Evolutionary conservation across 2,329 filamentous ascomycete genomes (phyloP).

Genomic region (Ophiocordyceps camponoti-rufipedis): DNA sequence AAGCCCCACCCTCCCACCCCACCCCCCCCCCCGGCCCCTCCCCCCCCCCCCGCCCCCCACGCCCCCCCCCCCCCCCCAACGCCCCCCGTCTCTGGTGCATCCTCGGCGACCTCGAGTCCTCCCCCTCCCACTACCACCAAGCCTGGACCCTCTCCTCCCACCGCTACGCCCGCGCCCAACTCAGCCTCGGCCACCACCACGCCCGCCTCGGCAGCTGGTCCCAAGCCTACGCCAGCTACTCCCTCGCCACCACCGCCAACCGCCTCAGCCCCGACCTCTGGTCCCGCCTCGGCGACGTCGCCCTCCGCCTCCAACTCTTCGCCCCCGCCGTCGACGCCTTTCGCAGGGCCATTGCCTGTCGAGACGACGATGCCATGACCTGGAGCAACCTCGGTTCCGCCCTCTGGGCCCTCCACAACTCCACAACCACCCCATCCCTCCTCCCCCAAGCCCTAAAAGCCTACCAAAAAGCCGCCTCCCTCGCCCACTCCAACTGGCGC

Average conservation of each 20-base stretch:
- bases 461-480: slow-evolving; percentile 68
- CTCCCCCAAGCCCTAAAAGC: slow-evolving; percentile 63
- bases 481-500: slow-evolving; percentile 73
- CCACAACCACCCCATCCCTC: slow-evolving; percentile 23
- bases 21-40: too few species aligned
- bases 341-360: slow-evolving; percentile 54
- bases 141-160: slow-evolving; percentile 74
- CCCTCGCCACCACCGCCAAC: slow-evolving; percentile 59
- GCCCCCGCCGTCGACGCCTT: slow-evolving; percentile 70
- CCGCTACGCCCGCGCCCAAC: slow-evolving; percentile 73
- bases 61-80: slow-evolving; percentile 60
- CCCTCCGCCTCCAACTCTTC: slow-evolving; percentile 60
- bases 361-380: slow-evolving; percentile 72
- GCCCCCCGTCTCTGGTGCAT: slow-evolving; percentile 85
- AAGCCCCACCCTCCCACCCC: too few species aligned
- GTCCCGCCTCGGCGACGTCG: slow-evolving; percentile 80
- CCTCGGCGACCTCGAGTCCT: slow-evolving; percentile 69
- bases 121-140: slow-evolving; percentile 58
- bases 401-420: slow-evolving; percentile 45
- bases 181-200: slow-evolving; percentile 67
- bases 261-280: slow-evolving; percentile 68
- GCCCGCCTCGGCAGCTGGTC: slow-evolving; percentile 46
- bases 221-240: slow-evolving; percentile 61
- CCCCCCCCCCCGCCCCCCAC: too few species aligned
- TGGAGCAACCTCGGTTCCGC: slow-evolving; percentile 92